phyloP scores from a whole-genome alignment of 225 moss, liverwort and hornwort species.

The Neckera pumila region DNA sequence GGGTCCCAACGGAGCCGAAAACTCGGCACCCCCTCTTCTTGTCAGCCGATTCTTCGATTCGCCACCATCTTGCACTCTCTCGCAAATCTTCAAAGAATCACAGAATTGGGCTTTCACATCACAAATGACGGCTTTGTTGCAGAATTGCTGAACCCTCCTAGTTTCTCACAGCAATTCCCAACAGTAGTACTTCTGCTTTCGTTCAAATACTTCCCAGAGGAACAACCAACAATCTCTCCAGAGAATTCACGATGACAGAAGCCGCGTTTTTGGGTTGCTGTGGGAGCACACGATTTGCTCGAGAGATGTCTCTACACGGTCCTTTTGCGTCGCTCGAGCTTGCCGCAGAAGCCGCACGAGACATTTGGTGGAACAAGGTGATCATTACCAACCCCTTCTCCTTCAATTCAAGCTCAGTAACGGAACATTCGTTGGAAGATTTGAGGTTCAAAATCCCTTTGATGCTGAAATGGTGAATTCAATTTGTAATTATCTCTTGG shows the following conservation, averaged over 20 bases:
- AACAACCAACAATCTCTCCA: not conserved
- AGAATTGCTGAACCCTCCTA: too few relatives aligned
- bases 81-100: not conserved
- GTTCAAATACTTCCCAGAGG: not conserved
- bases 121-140: not conserved
- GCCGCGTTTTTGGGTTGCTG: constrained; percentile 58
- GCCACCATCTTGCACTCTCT: not conserved
- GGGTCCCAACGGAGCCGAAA: not conserved
- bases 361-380: constrained; percentile 93
- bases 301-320: constrained; percentile 39
- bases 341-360: constrained; percentile 45
- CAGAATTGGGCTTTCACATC: not conserved
- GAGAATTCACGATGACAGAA: constrained; percentile 14
- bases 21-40: too few relatives aligned
- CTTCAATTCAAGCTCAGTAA: not conserved
- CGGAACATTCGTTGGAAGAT: not conserved
- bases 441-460: not conserved
- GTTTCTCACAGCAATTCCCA: not conserved
- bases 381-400: not conserved
- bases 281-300: constrained; percentile 68
- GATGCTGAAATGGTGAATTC: not conserved
- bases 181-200: not conserved
- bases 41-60: not conserved
- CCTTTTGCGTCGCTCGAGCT: constrained; percentile 58
- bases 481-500: not conserved